Evolutionary conservation across 1,139 yeast genomes (phyloP).

Genomic region (Scheffersomyces parashehatae): DNA sequence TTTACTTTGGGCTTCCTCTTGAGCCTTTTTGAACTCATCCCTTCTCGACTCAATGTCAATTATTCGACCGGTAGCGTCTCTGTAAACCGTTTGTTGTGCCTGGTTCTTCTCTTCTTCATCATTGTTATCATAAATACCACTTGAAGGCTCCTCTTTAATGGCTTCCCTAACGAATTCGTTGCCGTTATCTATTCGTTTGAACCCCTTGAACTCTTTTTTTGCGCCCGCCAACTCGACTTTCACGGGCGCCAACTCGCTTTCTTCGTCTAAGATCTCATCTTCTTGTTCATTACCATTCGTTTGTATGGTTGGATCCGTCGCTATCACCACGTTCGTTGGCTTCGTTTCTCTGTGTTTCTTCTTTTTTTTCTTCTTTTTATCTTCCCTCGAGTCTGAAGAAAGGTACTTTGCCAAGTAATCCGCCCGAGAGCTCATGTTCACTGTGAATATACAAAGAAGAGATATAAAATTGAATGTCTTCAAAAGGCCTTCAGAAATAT

Average conservation of each 20-base stretch:
- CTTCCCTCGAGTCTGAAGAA: slow-evolving; percentile 19
- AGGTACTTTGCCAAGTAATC: slow-evolving; percentile 56
- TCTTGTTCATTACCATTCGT: slow-evolving; percentile 13
- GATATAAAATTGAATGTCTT: no score
- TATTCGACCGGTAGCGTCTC: slow-evolving; percentile 60
- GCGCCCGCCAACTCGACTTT: slow-evolving; percentile 14
- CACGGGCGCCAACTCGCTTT: slow-evolving; percentile 24
- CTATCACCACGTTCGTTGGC: slow-evolving; percentile 12
- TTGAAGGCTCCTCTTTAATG: slow-evolving; percentile 2
- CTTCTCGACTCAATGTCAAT: slow-evolving; percentile 41
- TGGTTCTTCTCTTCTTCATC: slow-evolving; percentile 4
- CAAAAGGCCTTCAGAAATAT: no score
- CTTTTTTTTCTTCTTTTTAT: slow-evolving; percentile 24
- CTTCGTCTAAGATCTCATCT: slow-evolving; percentile 18
- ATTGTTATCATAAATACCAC: slow-evolving; percentile 3
- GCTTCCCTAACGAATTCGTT: slow-evolving; percentile 10
- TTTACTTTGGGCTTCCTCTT: slow-evolving; percentile 26
- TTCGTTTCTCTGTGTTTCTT: slow-evolving; percentile 12
- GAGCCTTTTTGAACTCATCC: slow-evolving; percentile 24
- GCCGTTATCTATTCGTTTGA: slow-evolving; percentile 40
- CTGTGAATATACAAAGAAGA: not conserved
- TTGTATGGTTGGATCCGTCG: slow-evolving; percentile 14
- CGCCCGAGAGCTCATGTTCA: slow-evolving; percentile 39
- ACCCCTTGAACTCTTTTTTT: slow-evolving; percentile 28
- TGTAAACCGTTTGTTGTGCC: slow-evolving; percentile 48